Evolutionary conservation across 192 early-diverging fungal species (phyloP), one percentile per base, ranked within the genome.

Genomic region (Podila verticillata): DNA sequence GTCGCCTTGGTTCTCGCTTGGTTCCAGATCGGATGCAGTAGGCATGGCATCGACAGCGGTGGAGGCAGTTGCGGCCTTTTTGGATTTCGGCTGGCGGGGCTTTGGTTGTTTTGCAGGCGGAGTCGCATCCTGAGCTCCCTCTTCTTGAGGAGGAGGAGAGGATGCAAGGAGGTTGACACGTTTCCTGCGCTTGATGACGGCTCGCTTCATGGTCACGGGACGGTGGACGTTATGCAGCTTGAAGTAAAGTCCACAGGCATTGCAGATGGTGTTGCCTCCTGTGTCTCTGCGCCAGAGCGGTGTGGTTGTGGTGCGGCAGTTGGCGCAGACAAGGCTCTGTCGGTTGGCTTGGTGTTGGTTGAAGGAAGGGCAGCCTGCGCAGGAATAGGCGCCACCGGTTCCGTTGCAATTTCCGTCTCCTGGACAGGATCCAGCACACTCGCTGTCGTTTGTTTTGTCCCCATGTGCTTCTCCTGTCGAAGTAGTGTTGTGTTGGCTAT

Each of bases 201-300:
- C 77, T 28, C 91, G 82, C 68, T 93, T 93, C 93, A 95, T 93
- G 26, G 88, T 91, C 15, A 93, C 86, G 19, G 96, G 96, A 54
- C 96, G 88, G 47, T 92, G 85, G 15, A 89, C 87, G 78, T 89
- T 90, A 85, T 98, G 94, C 22, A 96, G 89, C 73, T 93, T 94
- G 72, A 87, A 96, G 74, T 98, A 96, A 54, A 98, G 84, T 3
- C 86, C 87, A 69, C 94, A 95, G 6, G 94, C 94, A 68, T 95
- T 95, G 72, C 94, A 95, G 32, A 94, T 93, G 2, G 93, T 90
- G 70, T 92, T 88, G 62, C 91, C 92, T 31, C 83, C 73, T 36
- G 91, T 91, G 54, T 93, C 91, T 49, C 94, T 74, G 13, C 94
- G 86, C 94, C 94, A 95, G 48, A 95, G 86, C 32, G 94, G 94